phyloP scores from a whole-genome alignment of 2,329 filamentous ascomycete genomes.

The Arthrobotrys megalospora region DNA sequence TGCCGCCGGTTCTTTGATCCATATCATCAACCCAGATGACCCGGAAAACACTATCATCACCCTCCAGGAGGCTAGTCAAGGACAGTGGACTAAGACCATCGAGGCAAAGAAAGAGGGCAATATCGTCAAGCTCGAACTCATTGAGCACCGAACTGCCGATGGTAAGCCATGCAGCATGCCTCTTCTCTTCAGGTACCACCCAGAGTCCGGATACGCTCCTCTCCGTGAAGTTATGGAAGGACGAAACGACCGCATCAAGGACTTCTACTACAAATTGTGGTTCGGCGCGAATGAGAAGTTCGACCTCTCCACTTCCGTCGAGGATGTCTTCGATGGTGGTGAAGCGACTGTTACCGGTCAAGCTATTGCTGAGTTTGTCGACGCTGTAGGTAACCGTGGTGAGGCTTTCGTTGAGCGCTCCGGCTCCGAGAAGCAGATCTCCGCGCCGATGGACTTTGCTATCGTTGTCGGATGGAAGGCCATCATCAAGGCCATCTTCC shows the following conservation, averaged over 20 bases:
- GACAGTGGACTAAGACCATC: constrained; percentile 76
- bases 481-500: constrained; percentile 99
- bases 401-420: constrained; percentile 97
- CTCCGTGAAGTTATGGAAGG: constrained; percentile 96
- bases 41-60: constrained; percentile 86
- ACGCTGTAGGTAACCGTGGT: constrained; percentile 96
- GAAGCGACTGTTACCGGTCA: constrained; percentile 88
- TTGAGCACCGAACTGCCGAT: constrained; percentile 91
- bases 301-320: constrained; percentile 86
- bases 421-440: constrained; percentile 82
- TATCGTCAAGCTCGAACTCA: constrained; percentile 89
- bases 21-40: constrained; percentile 86
- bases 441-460: constrained; percentile 98
- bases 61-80: constrained; percentile 80
- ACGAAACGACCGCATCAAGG: constrained; percentile 98
- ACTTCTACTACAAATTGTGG: constrained; percentile 99
- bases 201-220: constrained; percentile 96
- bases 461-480: constrained; percentile 99
- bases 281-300: constrained; percentile 84
- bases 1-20: constrained; percentile 86
- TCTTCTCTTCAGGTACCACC: constrained; percentile 92
- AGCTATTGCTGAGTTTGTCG: constrained; percentile 98
- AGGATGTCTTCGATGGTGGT: constrained; percentile 90
- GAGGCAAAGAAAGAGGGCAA: constrained; percentile 83
- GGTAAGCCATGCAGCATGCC: constrained; percentile 85